Evolutionary conservation across 495 filamentous ascomycete genomes (phyloP).

Genomic region (Barbatosphaeria neglecta): DNA sequence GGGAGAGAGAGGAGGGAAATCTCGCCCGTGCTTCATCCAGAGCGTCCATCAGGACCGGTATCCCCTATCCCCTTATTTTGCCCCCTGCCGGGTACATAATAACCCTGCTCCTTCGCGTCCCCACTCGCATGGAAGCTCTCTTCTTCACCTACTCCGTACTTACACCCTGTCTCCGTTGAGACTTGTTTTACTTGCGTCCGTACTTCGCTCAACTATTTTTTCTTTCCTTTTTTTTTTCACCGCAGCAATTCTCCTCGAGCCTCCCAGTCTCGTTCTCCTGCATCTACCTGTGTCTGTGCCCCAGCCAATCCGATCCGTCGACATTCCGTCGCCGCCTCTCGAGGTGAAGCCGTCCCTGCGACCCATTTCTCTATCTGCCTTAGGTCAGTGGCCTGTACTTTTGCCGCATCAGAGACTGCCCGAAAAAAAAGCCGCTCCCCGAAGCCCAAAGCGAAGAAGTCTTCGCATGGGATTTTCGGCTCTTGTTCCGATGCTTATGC

Average conservation of each 20-base stretch:
- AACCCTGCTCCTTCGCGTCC: constrained; percentile 7
- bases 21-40: constrained; percentile 14
- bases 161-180: too few relatives aligned
- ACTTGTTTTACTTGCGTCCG: too few relatives aligned
- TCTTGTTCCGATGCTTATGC: constrained; percentile 30
- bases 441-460: constrained; percentile 8
- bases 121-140: neutral
- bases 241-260: neutral
- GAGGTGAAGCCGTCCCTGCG: too few relatives aligned
- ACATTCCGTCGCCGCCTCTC: neutral
- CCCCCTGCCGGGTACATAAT: constrained; percentile 13
- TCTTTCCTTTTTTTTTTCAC: constrained; percentile 2
- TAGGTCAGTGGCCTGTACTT: neutral
- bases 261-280: constrained; percentile 12
- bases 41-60: constrained; percentile 15
- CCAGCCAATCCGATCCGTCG: neutral
- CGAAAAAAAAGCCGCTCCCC: neutral
- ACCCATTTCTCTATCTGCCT: too few relatives aligned
- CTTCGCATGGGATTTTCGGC: constrained; percentile 31
- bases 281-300: constrained; percentile 1
- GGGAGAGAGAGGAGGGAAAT: too few relatives aligned
- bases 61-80: constrained; percentile 13
- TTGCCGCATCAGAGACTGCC: too few relatives aligned
- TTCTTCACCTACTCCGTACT: too few relatives aligned
- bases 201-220: too few relatives aligned